Conservation (phyloP, 768 basidiomycete species). For the Cystofilobasidium bisporidii region DNA sequence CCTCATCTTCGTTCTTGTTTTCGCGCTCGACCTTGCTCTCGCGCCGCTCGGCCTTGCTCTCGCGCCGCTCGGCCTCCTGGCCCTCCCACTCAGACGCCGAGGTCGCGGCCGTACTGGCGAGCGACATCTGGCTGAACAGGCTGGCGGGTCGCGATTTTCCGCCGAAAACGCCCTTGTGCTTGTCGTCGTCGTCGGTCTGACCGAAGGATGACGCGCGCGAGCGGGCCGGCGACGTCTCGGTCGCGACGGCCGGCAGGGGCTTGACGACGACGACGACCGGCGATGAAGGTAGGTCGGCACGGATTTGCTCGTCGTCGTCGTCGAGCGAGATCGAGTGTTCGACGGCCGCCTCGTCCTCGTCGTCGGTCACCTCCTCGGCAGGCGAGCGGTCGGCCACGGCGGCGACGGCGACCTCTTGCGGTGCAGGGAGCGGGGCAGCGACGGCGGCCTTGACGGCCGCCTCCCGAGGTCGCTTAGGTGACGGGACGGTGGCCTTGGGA, state of each 20-base stretch:
- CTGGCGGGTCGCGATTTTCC: not conserved
- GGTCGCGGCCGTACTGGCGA: not conserved
- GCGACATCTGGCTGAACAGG: not conserved
- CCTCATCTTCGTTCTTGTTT: not conserved
- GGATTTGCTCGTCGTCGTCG: not conserved
- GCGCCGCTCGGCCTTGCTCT: not conserved
- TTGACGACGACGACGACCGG: not conserved
- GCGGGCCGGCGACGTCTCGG: not conserved
- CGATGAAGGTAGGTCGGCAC: not conserved
- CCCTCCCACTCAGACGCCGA: slow-evolving; percentile 1
- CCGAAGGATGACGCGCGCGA: not conserved
- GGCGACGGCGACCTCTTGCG: no score
- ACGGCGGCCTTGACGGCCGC: no score
- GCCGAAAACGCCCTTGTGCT: not conserved
- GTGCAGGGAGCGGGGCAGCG: no score
- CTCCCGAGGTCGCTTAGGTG: no score
- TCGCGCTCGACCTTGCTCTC: no score
- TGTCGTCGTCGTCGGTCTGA: not conserved
- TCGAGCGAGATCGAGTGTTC: not conserved
- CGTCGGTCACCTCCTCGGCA: no score
- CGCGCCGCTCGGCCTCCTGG: not conserved
- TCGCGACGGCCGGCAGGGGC: not conserved
- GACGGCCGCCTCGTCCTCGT: no score
- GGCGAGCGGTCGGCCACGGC: no score
- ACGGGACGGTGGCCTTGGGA: no score